Conservation (phyloP, 2,329 filamentous ascomycete genomes). For the Raffaelea ambrosiae region DNA sequence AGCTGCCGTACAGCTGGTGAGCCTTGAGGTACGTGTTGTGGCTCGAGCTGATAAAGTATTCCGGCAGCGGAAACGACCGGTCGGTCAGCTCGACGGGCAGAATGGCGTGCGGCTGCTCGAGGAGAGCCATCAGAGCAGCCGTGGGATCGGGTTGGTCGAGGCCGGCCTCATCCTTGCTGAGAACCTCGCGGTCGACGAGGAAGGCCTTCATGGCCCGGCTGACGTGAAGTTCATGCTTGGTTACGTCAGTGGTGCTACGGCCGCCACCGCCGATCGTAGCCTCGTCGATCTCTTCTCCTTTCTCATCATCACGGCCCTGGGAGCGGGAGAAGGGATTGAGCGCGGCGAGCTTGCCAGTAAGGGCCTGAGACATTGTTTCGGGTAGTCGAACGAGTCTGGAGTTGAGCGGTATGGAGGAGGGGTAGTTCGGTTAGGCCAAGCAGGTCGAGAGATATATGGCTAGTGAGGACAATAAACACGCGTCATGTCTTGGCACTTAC, state of each 20-base stretch:
- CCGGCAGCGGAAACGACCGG: conserved; percentile 51
- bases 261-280: conserved; percentile 30
- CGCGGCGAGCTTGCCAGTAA: neutral
- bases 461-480: too few relatives aligned
- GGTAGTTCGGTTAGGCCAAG: too few relatives aligned
- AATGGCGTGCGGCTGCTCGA: conserved; percentile 48
- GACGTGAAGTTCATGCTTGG: conserved; percentile 47
- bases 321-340: conserved; percentile 29
- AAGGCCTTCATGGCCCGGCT: conserved; percentile 50
- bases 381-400: conserved; percentile 26
- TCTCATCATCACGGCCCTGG: conserved; percentile 34
- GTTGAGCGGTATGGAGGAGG: conserved; percentile 8
- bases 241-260: conserved; percentile 28
- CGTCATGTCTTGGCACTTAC: too few relatives aligned
- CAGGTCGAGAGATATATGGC: too few relatives aligned
- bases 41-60: conserved; percentile 65
- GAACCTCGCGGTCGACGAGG: conserved; percentile 41
- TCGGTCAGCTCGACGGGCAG: conserved; percentile 48
- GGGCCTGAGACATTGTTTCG: conserved; percentile 27
- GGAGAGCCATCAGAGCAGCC: conserved; percentile 37
- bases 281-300: conserved; percentile 42
- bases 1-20: conserved; percentile 59
- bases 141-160: conserved; percentile 31
- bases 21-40: conserved; percentile 67
- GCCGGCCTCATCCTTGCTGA: conserved; percentile 39